A percentile compares a stretch with the other conserved stretches of the same genome.
Conservation (phyloP, 2,329 filamentous ascomycete species). For the Aspergillus felis region DNA sequence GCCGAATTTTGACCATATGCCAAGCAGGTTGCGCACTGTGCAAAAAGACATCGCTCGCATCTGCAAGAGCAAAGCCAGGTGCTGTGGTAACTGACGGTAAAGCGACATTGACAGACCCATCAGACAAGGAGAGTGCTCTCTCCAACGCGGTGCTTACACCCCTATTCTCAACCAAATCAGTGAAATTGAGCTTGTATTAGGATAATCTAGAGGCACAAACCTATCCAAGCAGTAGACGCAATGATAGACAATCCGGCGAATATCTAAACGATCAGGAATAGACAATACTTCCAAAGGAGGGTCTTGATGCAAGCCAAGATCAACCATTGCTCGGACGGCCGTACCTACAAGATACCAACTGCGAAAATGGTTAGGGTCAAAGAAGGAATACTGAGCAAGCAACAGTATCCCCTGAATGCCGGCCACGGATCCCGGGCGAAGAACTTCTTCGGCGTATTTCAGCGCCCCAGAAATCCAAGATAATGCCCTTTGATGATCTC, state of each 20-base stretch:
- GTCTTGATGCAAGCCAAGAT: constrained; percentile 90
- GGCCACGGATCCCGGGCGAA: constrained; percentile 76
- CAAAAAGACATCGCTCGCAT: constrained; percentile 45
- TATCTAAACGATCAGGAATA: constrained; percentile 67
- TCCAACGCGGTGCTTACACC: constrained; percentile 85
- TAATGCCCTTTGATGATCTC: constrained; percentile 59
- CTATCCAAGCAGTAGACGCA: constrained; percentile 87
- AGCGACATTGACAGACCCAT: constrained; percentile 79
- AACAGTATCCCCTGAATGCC: constrained; percentile 86
- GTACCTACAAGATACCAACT: constrained; percentile 93
- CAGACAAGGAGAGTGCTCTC: constrained; percentile 87
- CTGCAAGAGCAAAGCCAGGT: constrained; percentile 45
- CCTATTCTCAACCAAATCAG: constrained; percentile 40
- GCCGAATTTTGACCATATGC: constrained; percentile 76
- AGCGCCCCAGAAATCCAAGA: constrained; percentile 64
- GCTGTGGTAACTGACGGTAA: constrained; percentile 56
- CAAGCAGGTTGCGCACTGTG: constrained; percentile 66
- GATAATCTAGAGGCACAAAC: constrained; percentile 43
- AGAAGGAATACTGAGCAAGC: constrained; percentile 81
- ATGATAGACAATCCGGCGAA: constrained; percentile 80
- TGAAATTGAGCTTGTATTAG: not conserved
- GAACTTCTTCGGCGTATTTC: constrained; percentile 72
- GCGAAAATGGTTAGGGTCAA: constrained; percentile 88
- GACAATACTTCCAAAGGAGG: constrained; percentile 67
- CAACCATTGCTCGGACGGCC: constrained; percentile 79